Percentiles rank a stretch among this genome's conserved stretches.
phyloP scores from a whole-genome alignment of 164 flowering plant species.

The Magnolia officinalis region DNA sequence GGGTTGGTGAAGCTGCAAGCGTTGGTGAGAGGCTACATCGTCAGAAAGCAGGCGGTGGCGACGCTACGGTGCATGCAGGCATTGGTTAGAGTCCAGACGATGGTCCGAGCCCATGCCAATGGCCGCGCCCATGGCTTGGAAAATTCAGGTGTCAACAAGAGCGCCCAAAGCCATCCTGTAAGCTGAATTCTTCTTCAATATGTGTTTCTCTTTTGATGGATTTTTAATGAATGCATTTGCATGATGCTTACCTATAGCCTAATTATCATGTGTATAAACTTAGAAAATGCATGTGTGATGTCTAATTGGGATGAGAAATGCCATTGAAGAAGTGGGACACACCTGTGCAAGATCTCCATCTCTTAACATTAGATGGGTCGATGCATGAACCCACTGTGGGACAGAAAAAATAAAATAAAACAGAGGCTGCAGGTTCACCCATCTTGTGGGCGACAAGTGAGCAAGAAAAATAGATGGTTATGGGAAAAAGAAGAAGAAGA shows the following conservation, averaged over 20 bases:
- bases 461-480: no score
- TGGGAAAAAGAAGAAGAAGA: no score
- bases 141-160: not conserved
- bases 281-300: not conserved
- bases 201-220: not conserved
- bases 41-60: slow-evolving; percentile 70
- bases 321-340: not conserved
- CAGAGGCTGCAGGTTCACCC: no score
- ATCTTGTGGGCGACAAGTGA: no score
- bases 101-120: slow-evolving; percentile 48
- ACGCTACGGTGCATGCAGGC: slow-evolving; percentile 82
- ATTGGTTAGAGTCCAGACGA: slow-evolving; percentile 68
- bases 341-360: not conserved
- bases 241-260: not conserved
- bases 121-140: slow-evolving; percentile 28
- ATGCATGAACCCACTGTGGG: no score
- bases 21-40: slow-evolving; percentile 81
- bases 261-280: not conserved
- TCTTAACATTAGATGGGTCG: no score
- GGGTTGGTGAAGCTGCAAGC: slow-evolving; percentile 93
- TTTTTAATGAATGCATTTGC: not conserved
- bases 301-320: no score
- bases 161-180: slow-evolving; percentile 4
- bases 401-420: no score
- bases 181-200: not conserved